Base-by-base conservation (phyloP, 208 protist genomes). In the Leishmania braziliensis region DNA sequence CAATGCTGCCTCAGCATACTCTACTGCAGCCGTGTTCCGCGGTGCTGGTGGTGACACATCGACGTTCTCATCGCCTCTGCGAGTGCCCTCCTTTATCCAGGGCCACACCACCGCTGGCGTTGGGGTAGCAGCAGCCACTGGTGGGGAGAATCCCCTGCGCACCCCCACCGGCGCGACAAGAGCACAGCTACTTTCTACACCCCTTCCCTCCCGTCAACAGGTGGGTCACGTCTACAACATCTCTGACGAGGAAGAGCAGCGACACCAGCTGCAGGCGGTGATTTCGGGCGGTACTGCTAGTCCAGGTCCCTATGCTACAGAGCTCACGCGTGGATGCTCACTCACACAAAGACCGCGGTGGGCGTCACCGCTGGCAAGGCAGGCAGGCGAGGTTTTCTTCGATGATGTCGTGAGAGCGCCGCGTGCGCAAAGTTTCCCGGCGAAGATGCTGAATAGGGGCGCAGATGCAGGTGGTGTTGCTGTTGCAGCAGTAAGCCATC, bases 171-270 rank as follows among this genome's bases (percentile, higher is more conserved):
- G n/a, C 72, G 48, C 26, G n/a, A 26, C 51, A 62, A 76, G 33
- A 18, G 14, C 72, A 16, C 72, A 48, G n/a, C n/a, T 18, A 14
- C 9, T 50, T n/a, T 16, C 74, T 8, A 51, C 56, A 3, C 48
- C 74, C 8, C 56, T 43, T 10, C 56, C 3, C 9, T 43, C 54
- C 53, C 58, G 36, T 4, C 53, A 50, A 3, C 16, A 48, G 14
- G 56, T 48, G 29, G 12, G 53, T 39, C 48, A 65, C 74, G 33
- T 63, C 33, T 76, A 76, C 72, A 76, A 76, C 72, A 76, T 76
- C n/a, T 33, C 72, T 43, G 51, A 62, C 16, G 51, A 56, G 48
- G 48, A 58, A 26, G 72, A 76, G 29, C 51, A 62, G 10, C 72
- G 62, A 53, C 51, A 56, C 29, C 72, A 63, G 51, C 18, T 18